These are phyloP conservation scores for Oryza meyeriana DNA, from an alignment of 176 grass and related monocot genomes.

Conservation along the genomic window DNA sequence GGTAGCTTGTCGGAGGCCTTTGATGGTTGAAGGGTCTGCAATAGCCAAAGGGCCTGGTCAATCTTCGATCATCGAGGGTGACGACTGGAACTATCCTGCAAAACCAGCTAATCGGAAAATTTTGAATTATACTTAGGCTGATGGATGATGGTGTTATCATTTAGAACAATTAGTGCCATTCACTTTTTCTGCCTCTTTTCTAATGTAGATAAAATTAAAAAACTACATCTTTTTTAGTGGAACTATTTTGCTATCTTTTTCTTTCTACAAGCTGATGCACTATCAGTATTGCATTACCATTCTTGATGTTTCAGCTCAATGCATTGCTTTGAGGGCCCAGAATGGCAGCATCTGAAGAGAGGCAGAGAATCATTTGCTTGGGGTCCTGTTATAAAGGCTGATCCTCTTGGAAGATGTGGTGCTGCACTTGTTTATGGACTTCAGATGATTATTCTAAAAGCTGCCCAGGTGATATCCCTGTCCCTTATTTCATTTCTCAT, in stretches of 20 bases:
- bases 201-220: background rate
- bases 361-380: conserved; percentile 87
- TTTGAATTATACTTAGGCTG: background rate
- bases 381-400: conserved; percentile 82
- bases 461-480: conserved; percentile 62
- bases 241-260: conserved; percentile 26
- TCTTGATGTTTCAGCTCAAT: conserved; percentile 72
- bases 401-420: conserved; percentile 78
- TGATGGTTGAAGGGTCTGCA: background rate
- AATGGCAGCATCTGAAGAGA: conserved; percentile 93
- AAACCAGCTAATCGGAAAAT: background rate
- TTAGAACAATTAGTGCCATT: background rate
- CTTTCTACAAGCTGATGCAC: background rate
- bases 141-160: background rate
- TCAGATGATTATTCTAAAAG: conserved; percentile 84
- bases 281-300: background rate
- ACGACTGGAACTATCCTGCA: background rate
- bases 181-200: background rate
- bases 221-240: background rate
- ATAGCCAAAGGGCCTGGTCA: background rate
- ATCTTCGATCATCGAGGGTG: background rate
- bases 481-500: conserved; percentile 22
- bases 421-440: conserved; percentile 80
- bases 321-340: conserved; percentile 98
- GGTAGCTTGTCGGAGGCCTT: background rate